Base-by-base conservation (phyloP, 805 yeast species). In the Cyberlindnera euphorbiae region DNA sequence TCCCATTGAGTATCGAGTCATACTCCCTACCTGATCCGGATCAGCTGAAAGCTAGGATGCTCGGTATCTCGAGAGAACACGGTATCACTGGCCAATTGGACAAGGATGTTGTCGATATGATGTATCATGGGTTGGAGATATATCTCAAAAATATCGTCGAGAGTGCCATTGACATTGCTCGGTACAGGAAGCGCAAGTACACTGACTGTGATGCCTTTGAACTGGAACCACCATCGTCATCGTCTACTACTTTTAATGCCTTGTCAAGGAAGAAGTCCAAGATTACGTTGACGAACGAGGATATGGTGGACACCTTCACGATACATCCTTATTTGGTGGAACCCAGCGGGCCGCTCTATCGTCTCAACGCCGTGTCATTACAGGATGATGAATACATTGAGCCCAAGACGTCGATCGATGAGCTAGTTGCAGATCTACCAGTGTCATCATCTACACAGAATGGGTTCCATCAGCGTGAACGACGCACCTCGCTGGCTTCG, bases 61-160 rank as follows among this genome's bases (percentile, higher is more conserved):
- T 79, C 15, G 93, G 95, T 52, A 78, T 83, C 8, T 82, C 93
- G 46, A 71, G 96, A 50, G 97, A 93, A 52, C 78, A 87, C 55
- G 98, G 98, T 0, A 63, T 93, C 8, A 70, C 88, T 0, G 95
- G 95, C 1, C 76, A 79, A 12, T 68, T 90, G n/a, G 79, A 77
- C 30, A 71, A 79, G n/a, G 79, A 77, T 15, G 84, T 82, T 6
- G 73, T 84, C n/a, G 95, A 88, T 37, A 64, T 93, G 14, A 56
- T 89, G 44, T 64, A 79, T 16, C 59, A 83, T n/a, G 97, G 96
- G 0, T 63, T 93, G 28, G 97, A 90, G 53, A 67, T 73, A 23
- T 90, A 88, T 60, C 60, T 93, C 45, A 83, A 81, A 49, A 75
- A 77, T 41, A 64, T 89, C 9, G 60, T 90, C 6, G 93, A 86